Evolutionary conservation across 2,329 filamentous ascomycete species (phyloP), one percentile per base, ranked within the genome.

Genomic region (Chalara sp.): DNA sequence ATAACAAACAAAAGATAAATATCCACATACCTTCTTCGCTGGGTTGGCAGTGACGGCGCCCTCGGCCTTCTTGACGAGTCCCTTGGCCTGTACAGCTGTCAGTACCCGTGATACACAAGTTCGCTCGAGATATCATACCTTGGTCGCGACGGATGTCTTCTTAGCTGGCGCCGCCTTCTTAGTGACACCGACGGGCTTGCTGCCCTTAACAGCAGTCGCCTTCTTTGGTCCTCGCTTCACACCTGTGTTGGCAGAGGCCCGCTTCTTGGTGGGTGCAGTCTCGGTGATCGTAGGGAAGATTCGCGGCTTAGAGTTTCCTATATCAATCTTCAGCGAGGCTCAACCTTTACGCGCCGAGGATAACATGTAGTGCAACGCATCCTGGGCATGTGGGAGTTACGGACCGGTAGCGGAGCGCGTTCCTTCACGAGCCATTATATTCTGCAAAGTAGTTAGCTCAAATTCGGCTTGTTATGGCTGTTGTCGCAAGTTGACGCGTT

Each of bases 11-110:
- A 8, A 37, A 52, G 40, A 29, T 47, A 13, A n/a, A 46, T 37
- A 37, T 44, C 32, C 47, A 55, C 58, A 35, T 57, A 62, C 67
- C 63, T 69, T 69, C 60, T 69, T 70, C 47, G 56, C 66, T n/a
- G 67, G 64, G 46, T 68, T 69, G 29, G 48, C 52, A 32, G 65
- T 63, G 21, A 67, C 51, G 50, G 56, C 58, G 6, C 58, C 62
- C 33, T 61, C 64, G 6, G 48, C 60, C 57, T 66, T 66, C 58
- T 65, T 63, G n/a, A 60, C 58, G n/a, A 56, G 53, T 7, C 58
- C 61, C 54, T 66, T 63, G 10, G 55, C 63, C 63, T 65, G 30
- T 33, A 21, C 11, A 12, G 47, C 37, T 51, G 49, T 62, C 48
- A 61, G 51, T 32, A 53, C 48, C n/a, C n/a, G 42, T 5, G 5